Conservation (phyloP, 176 grass and related monocot species). For the sorghum (Sorghum bicolor) region Sorghum_bicolor_NCBIv3 NC_012871.2:4647501-4648000, state of each 20-base stretch:
- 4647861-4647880: constrained; percentile 47
- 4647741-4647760: constrained; percentile 55
- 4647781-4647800: constrained; percentile 56
- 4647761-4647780: constrained; percentile 36
- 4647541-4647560: constrained; percentile 1
- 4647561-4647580: constrained; percentile 39
- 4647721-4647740: constrained; percentile 25
- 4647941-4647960: constrained; percentile 78
- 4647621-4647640: constrained; percentile 50
- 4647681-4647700: constrained; percentile 13
- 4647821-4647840: constrained; percentile 14
- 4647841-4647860: constrained; percentile 34
- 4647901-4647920: constrained; percentile 67
- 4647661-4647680: constrained; percentile 34
- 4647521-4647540: constrained; percentile 16
- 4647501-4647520: not conserved
- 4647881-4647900: constrained; percentile 59
- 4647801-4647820: constrained; percentile 24
- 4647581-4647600: constrained; percentile 40
- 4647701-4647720: constrained; percentile 28
- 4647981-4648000: constrained; percentile 87
- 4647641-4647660: constrained; percentile 38
- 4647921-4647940: constrained; percentile 72
- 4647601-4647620: constrained; percentile 46
- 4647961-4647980: constrained; percentile 72